phyloP scores from a whole-genome alignment of 2,329 filamentous ascomycete genomes.

The Capronia epimyces region DNA sequence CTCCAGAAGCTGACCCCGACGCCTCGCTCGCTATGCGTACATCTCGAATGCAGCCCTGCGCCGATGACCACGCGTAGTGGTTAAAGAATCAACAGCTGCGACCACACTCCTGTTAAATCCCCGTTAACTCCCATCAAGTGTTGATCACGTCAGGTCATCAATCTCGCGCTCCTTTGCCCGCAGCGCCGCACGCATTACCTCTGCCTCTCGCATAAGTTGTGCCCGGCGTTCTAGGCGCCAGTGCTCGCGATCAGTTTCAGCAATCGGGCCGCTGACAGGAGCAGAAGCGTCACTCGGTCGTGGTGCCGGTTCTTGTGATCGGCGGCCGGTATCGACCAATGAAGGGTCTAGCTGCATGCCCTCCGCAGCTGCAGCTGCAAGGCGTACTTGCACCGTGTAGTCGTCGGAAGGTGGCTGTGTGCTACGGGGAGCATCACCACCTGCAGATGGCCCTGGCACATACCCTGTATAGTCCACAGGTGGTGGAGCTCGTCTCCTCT shows the following conservation, averaged over 20 bases:
- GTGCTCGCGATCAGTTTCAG: conserved; percentile 5
- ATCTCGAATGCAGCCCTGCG: background rate
- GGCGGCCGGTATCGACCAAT: conserved; percentile 32
- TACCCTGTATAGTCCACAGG: conserved; percentile 49
- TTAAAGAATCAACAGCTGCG: background rate
- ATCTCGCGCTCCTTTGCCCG: conserved; percentile 70
- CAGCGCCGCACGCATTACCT: conserved; percentile 67
- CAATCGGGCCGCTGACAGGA: background rate
- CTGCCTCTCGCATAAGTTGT: conserved; percentile 63
- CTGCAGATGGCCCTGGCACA: conserved; percentile 33
- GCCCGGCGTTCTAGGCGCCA: conserved; percentile 29
- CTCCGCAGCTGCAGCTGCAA: conserved; percentile 31
- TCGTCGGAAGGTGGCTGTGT: conserved; percentile 13
- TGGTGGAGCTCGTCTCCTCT: conserved; percentile 36
- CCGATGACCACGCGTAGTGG: background rate
- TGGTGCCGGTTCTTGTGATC: conserved; percentile 30
- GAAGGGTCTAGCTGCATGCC: conserved; percentile 41
- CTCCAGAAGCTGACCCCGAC: too few species aligned
- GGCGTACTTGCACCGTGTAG: conserved; percentile 18
- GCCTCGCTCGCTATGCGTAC: conserved; percentile 9
- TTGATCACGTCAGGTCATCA: conserved; percentile 45
- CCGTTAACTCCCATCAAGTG: background rate
- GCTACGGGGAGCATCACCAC: conserved; percentile 32
- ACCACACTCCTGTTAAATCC: background rate
- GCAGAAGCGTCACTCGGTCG: background rate